These are phyloP conservation scores for Polygonum aviculare DNA, from an alignment of 148 eudicot species.

Conservation along the genomic window DNA sequence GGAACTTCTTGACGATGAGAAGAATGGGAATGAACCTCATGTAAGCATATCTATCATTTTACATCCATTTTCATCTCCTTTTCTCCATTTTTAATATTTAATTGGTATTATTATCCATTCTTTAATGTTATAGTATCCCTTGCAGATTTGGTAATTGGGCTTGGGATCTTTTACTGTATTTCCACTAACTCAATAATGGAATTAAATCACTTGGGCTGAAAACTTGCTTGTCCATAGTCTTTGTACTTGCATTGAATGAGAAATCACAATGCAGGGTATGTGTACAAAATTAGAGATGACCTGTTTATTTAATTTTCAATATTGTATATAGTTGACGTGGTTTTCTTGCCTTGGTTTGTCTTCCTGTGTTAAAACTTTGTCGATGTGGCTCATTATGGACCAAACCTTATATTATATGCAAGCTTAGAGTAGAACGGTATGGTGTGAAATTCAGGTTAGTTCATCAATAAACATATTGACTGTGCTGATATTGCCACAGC, in stretches of 20 bases:
- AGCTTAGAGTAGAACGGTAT: background rate
- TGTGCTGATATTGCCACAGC: constrained; percentile 25
- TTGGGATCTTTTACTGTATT: background rate
- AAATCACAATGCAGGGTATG: background rate
- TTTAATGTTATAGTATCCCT: background rate
- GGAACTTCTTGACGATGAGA: constrained; percentile 82
- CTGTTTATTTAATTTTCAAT: too few relatives aligned
- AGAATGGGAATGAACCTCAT: constrained; percentile 48
- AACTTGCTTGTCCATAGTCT: background rate
- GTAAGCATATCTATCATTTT: constrained; percentile 28
- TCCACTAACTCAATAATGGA: background rate
- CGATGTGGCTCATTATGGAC: background rate
- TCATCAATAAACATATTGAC: background rate
- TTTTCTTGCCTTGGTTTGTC: background rate
- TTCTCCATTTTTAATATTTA: background rate
- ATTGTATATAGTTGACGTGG: background rate
- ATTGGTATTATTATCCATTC: background rate
- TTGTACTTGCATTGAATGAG: background rate
- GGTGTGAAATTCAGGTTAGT: background rate
- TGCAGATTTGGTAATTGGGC: background rate
- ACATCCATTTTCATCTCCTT: background rate
- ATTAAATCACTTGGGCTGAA: background rate
- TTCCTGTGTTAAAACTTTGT: too few relatives aligned
- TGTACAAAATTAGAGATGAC: background rate
- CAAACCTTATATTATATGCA: background rate